Conservation (phyloP, 2,329 filamentous ascomycete genomes). For the Ilyonectria robusta region DNA sequence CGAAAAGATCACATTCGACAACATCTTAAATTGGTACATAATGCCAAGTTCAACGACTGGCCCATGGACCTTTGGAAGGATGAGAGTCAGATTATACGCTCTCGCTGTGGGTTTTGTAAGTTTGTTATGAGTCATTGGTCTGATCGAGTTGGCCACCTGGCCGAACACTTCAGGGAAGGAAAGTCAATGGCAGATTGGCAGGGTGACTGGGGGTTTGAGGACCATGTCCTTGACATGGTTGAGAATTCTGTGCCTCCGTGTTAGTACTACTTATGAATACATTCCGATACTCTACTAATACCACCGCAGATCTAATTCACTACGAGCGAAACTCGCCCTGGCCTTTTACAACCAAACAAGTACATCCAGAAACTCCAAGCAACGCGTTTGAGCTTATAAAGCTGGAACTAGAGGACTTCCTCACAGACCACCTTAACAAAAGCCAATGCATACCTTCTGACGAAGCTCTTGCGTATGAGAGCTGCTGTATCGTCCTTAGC, state of each 20-base stretch:
- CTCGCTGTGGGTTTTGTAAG: conserved; percentile 57
- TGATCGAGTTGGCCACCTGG: conserved; percentile 54
- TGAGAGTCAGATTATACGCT: conserved; percentile 45
- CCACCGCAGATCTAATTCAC: conserved; percentile 53
- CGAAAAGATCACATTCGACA: conserved; percentile 58
- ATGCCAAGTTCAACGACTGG: conserved; percentile 55
- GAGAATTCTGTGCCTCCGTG: conserved; percentile 58
- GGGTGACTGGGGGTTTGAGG: conserved; percentile 58
- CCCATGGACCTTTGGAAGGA: conserved; percentile 60
- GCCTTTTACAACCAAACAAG: conserved; percentile 48
- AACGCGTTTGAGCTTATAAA: conserved; percentile 54
- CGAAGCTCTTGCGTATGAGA: conserved; percentile 39
- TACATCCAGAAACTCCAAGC: conserved; percentile 34
- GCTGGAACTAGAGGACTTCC: conserved; percentile 48
- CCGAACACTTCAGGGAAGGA: conserved; percentile 56
- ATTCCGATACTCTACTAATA: neutral
- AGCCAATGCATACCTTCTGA: conserved; percentile 31
- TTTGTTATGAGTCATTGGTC: conserved; percentile 53
- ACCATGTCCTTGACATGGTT: conserved; percentile 52
- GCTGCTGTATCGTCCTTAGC: conserved; percentile 44
- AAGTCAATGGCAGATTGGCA: conserved; percentile 57
- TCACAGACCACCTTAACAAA: conserved; percentile 30
- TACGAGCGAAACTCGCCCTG: conserved; percentile 53
- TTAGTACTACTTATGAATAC: conserved; percentile 16
- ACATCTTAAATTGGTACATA: conserved; percentile 56